These are phyloP conservation scores for Myxozyma geophila DNA, from an alignment of 805 yeast species.

Conservation along the genomic window DNA sequence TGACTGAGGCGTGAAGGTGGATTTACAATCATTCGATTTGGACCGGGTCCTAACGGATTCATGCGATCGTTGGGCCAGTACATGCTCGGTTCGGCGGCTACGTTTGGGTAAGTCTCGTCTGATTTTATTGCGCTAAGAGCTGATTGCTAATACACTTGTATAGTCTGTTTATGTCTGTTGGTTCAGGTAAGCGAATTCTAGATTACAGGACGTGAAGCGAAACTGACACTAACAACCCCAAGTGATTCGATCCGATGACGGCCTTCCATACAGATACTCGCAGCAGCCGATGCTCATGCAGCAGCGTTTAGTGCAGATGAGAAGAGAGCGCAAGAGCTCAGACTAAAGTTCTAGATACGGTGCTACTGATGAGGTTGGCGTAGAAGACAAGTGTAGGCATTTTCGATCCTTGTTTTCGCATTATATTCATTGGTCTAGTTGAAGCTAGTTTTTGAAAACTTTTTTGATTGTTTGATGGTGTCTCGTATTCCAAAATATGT, in stretches of 20 bases:
- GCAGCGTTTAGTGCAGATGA: constrained; percentile 3
- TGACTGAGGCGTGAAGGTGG: constrained; percentile 51
- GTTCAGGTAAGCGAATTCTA: constrained; percentile 53
- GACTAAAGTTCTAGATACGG: neutral
- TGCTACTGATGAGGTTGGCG: neutral
- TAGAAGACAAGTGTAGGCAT: too few relatives aligned
- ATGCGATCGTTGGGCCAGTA: constrained; percentile 96
- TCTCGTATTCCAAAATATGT: neutral
- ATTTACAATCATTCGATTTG: constrained; percentile 83
- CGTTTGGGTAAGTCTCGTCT: constrained; percentile 65
- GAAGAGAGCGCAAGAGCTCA: neutral
- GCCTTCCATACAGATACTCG: constrained; percentile 7
- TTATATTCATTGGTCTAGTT: neutral
- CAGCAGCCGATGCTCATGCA: constrained; percentile 12
- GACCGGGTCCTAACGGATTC: constrained; percentile 98
- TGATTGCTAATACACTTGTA: neutral
- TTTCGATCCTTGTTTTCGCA: too few relatives aligned
- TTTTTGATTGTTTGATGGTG: neutral
- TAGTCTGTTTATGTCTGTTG: constrained; percentile 86
- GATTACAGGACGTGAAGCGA: neutral
- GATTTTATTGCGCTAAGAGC: neutral
- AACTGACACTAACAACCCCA: neutral
- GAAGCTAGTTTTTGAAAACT: neutral
- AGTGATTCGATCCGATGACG: constrained; percentile 76
- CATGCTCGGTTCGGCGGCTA: constrained; percentile 94